These are phyloP conservation scores for Clarireedia hainanense DNA, from an alignment of 2,329 filamentous ascomycete species.

Conservation along the genomic window DNA sequence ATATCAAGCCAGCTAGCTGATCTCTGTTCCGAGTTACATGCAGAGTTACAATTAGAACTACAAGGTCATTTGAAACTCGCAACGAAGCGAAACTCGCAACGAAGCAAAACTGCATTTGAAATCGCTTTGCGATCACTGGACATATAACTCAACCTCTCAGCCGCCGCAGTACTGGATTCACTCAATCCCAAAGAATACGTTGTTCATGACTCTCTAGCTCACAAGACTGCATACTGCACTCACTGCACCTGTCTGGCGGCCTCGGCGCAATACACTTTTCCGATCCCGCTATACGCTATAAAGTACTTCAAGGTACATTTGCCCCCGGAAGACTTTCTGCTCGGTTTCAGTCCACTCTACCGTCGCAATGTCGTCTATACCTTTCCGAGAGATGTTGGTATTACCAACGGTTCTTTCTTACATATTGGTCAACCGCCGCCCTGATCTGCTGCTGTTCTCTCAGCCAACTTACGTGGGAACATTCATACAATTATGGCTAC, in stretches of 20 bases:
- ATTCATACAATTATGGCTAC: conserved; percentile 32
- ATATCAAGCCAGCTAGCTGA: not conserved
- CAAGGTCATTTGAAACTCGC: conserved; percentile 2
- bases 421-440: conserved; percentile 16
- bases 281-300: not conserved
- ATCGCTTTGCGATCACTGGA: too few species aligned
- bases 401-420: conserved; percentile 19
- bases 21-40: not conserved
- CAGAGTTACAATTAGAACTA: not conserved
- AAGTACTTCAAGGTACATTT: not conserved
- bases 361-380: conserved; percentile 17
- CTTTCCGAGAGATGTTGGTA: conserved; percentile 20
- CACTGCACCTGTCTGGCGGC: not conserved
- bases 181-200: too few species aligned
- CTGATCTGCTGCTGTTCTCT: conserved; percentile 21
- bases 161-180: too few species aligned
- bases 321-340: not conserved
- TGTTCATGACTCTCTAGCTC: not conserved
- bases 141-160: too few species aligned
- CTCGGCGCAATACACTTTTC: not conserved
- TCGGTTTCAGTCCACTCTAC: not conserved
- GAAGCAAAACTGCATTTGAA: too few species aligned
- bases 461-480: conserved; percentile 32
- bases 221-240: not conserved
- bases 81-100: not conserved